A percentile compares a stretch with the other conserved stretches of the same genome.
These are phyloP conservation scores for Stentor roeselii DNA, from an alignment of 73 alveolate species.

Conservation along the genomic window DNA sequence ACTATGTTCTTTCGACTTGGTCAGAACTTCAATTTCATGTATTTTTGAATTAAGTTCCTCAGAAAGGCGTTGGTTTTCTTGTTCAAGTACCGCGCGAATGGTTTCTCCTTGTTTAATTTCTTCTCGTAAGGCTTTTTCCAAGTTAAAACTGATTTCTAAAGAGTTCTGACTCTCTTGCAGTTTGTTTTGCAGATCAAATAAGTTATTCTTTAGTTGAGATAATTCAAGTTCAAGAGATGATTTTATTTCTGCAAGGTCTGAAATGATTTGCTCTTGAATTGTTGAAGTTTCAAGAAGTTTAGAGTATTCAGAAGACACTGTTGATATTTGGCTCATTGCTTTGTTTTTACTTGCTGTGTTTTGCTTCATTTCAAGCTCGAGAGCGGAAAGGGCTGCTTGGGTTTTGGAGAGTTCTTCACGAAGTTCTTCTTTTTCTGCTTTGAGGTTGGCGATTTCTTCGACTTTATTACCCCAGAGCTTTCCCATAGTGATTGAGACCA, in stretches of 20 bases:
- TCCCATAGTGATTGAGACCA: constrained; percentile 12
- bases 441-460: constrained; percentile 9
- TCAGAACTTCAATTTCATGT: background rate
- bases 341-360: too few relatives aligned
- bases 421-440: background rate
- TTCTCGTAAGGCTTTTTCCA: background rate
- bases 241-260: background rate
- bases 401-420: background rate
- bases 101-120: constrained; percentile 1
- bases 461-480: constrained; percentile 11
- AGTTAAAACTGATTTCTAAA: background rate
- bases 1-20: constrained; percentile 1
- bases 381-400: background rate
- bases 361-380: background rate
- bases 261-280: background rate
- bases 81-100: background rate
- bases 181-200: background rate
- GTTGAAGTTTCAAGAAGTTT: background rate
- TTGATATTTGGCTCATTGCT: background rate
- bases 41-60: background rate
- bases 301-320: background rate
- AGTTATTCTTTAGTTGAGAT: background rate
- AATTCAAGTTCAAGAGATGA: background rate
- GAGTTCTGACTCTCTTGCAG: background rate
- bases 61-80: background rate